Evolutionary conservation across 106 monocot species (phyloP).

Genomic region (Apostasia ramifera): DNA sequence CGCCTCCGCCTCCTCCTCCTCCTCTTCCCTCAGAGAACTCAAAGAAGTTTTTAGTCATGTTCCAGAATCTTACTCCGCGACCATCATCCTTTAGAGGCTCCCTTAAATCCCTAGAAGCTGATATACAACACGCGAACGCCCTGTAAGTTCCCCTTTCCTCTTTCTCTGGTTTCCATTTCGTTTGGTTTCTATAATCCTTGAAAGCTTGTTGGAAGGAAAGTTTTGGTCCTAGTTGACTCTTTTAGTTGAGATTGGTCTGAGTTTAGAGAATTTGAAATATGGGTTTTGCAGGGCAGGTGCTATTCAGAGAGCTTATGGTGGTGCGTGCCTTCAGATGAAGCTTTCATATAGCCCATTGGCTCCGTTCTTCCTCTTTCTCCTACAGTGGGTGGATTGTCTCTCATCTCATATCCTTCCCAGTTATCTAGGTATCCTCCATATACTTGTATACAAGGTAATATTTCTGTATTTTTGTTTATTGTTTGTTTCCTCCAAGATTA

Average conservation of each 20-base stretch:
- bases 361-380: conserved; percentile 53
- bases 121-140: conserved; percentile 74
- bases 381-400: conserved; percentile 65
- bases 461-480: background rate
- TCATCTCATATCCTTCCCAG: conserved; percentile 57
- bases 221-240: background rate
- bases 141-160: conserved; percentile 33
- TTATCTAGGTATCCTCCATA: conserved; percentile 72
- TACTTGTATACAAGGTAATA: conserved; percentile 78
- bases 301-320: conserved; percentile 64
- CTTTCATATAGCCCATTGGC: conserved; percentile 62
- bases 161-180: background rate
- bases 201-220: background rate
- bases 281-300: conserved; percentile 61
- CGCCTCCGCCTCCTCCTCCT: background rate
- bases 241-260: background rate
- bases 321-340: conserved; percentile 84
- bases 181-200: background rate
- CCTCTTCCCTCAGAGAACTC: background rate
- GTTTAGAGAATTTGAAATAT: background rate
- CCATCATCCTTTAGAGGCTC: conserved; percentile 55
- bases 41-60: conserved; percentile 22
- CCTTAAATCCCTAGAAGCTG: conserved; percentile 62
- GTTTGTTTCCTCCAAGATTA: background rate
- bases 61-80: conserved; percentile 35